These are phyloP conservation scores for Talaromyces amestolkiae DNA, from an alignment of 2,329 filamentous ascomycete species.

Conservation along the genomic window DNA sequence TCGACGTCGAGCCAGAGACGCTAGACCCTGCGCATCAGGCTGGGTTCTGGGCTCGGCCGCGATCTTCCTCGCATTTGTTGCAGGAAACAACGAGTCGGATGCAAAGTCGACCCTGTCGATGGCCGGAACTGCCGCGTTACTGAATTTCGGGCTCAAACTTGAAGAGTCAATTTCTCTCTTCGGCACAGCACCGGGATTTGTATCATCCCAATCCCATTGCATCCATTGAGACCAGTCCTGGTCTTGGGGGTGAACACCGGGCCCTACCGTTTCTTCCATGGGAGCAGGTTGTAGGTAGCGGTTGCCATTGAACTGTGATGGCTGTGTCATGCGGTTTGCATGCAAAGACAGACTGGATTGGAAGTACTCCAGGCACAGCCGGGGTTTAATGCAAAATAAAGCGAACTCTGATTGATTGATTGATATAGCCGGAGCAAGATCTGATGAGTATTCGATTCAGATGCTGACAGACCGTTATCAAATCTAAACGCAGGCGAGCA, in stretches of 20 bases:
- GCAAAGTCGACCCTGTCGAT: constrained; percentile 3
- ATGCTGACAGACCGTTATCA: too few relatives aligned
- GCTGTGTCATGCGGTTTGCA: constrained; percentile 12
- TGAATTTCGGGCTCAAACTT: constrained; percentile 24
- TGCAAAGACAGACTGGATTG: neutral
- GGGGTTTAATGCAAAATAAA: neutral
- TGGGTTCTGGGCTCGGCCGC: neutral
- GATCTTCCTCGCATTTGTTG: constrained; percentile 1
- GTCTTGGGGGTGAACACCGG: constrained; percentile 25
- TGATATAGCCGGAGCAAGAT: neutral
- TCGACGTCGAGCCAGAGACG: constrained; percentile 19
- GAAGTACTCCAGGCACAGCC: neutral
- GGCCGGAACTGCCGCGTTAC: constrained; percentile 24
- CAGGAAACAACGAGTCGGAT: neutral
- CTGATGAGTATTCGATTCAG: neutral
- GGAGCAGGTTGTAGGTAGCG: constrained; percentile 9
- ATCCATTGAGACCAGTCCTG: constrained; percentile 48
- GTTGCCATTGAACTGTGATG: constrained; percentile 16
- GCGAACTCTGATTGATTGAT: neutral
- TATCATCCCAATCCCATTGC: constrained; percentile 41
- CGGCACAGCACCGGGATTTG: constrained; percentile 32
- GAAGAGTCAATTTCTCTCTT: constrained; percentile 27
- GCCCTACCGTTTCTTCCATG: constrained; percentile 16
- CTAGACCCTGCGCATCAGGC: neutral
- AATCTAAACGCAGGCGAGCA: neutral